Percentiles rank a stretch among this genome's conserved stretches.
phyloP scores from a whole-genome alignment of 495 filamentous ascomycete genomes.

The Neurospora sp. region DNA sequence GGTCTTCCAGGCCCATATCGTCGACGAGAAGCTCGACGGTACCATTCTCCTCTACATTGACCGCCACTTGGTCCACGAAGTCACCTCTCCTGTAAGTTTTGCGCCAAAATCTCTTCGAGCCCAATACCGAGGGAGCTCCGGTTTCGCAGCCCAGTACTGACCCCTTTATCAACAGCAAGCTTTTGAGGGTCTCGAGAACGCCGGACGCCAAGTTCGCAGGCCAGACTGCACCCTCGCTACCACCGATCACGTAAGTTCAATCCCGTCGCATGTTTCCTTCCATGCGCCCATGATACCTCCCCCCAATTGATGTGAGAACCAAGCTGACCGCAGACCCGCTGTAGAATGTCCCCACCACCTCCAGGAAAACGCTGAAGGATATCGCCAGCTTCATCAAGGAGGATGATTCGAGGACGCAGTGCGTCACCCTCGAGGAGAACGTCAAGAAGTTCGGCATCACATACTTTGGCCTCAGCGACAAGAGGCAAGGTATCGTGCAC shows the following conservation, averaged over 20 bases:
- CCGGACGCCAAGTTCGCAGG: conserved; percentile 74
- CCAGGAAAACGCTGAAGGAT: conserved; percentile 80
- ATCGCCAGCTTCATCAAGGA: conserved; percentile 84
- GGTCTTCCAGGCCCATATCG: conserved; percentile 86
- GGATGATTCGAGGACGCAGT: conserved; percentile 86
- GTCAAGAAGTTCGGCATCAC: conserved; percentile 94
- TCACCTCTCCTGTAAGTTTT: conserved; percentile 73
- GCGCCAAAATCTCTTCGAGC: background rate
- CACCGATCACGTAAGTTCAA: conserved; percentile 77
- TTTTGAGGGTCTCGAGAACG: conserved; percentile 88
- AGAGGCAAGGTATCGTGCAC: conserved; percentile 96
- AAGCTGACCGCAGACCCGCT: conserved; percentile 6
- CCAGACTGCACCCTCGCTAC: conserved; percentile 96
- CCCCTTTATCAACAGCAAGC: conserved; percentile 56
- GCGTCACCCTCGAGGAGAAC: conserved; percentile 90
- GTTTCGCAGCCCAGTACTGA: background rate
- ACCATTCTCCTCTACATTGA: conserved; percentile 92
- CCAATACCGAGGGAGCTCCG: background rate
- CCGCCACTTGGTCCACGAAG: conserved; percentile 94
- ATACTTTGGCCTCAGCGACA: conserved; percentile 94
- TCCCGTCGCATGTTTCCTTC: background rate
- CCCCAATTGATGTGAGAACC: conserved; percentile 1
- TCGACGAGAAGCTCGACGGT: conserved; percentile 87
- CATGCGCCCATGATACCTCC: background rate
- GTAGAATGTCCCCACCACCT: conserved; percentile 85